Base-by-base conservation (phyloP, 768 basidiomycete species). In the Lactarius hatsudake region DNA sequence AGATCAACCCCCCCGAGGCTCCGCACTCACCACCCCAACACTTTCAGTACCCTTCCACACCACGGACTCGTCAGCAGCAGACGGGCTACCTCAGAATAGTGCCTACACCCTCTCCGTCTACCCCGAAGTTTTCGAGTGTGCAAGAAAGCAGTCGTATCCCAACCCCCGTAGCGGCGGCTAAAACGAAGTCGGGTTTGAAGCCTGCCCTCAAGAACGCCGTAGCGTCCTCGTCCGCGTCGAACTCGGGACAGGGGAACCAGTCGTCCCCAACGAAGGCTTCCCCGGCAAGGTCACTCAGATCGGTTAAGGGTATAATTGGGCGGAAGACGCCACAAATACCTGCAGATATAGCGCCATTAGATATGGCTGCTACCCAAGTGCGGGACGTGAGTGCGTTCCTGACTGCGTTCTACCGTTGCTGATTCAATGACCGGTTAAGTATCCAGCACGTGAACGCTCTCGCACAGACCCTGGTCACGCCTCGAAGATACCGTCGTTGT, bases 381-480 rank as follows among this genome's bases (percentile, higher is more conserved):
- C 30, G 42, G 28, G 36, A 64, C 40, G 66, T 67, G 26, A 60
- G 66, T 67, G 7, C n/a, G 8, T 38, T 34, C 42, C 36, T 20
- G 61, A 59, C 26, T 12, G 42, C 20, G 8, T 38, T 12, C 43
- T 36, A 38, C 23, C n/a, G 15, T 40, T 3, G 18, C 61, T 64
- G 30, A 62, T 10, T 48, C 64, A 15, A 40, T 28, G 34, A 40
- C 30, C 18, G 28, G 28, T 20, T 7, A 60, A 51, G 32, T 45
- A 56, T 62, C 28, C 61, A 4, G 45, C 45, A 7, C 71, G 63
- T 55, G 71, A 70, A 28, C 64, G 71, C 43, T 71, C 71, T 48
- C 60, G 69, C 12, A 71, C 71, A 20, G 71, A 71, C 36, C 71
- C 71, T 26, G 71, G 71, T 8, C 65, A 65, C 43, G 54, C 45